Evolutionary conservation across 2,329 filamentous ascomycete species (phyloP), one percentile per base, ranked within the genome.

Genomic region (Orbilia javanica): DNA sequence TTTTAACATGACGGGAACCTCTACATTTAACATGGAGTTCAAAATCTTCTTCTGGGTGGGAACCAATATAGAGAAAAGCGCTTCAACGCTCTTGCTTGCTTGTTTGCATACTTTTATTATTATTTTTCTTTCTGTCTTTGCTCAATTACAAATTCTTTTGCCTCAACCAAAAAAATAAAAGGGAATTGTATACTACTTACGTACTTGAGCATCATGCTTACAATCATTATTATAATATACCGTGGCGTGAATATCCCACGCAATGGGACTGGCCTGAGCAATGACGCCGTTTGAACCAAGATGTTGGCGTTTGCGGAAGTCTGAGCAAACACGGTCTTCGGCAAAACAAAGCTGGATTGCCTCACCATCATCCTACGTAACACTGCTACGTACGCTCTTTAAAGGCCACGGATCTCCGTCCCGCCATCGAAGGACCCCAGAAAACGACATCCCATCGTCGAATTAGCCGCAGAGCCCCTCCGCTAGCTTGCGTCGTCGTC

Each of bases 1-100:
- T 64, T 42, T 77, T 77, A 77, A 77, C 72, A 77, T 77, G 55
- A 68, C 34, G 55, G 72, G 72, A 67, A 70, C 50, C 65, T 69
- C 72, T 71, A 77, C 66, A 77, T 77, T 77, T 77, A 77, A 77
- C 66, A 71, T 77, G 66, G 73, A 77, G 72, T 77, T 77, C 60
- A 66, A 70, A 70, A 71, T 60, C n/a, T 46, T 57, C 27, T 66
- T 62, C 13, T 70, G 52, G 53, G 36, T 65, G 42, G 60, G 66
- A 64, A 52, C n/a, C 63, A 48, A 22, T 57, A 57, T 44, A 64
- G 64, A 75, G 55, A 76, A 76, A 76, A 76, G 72, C 50, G 65
- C 72, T 70, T 76, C 72, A 70, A 70, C 72, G 72, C 65, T 46
- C 25, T 57, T 46, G 46, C 3, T 22, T 50, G 39, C 48, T n/a